A percentile compares a stretch with the other conserved stretches of the same genome.
Evolutionary conservation across 805 yeast genomes (phyloP).

Genomic region (Middelhovenomyces tepae): DNA sequence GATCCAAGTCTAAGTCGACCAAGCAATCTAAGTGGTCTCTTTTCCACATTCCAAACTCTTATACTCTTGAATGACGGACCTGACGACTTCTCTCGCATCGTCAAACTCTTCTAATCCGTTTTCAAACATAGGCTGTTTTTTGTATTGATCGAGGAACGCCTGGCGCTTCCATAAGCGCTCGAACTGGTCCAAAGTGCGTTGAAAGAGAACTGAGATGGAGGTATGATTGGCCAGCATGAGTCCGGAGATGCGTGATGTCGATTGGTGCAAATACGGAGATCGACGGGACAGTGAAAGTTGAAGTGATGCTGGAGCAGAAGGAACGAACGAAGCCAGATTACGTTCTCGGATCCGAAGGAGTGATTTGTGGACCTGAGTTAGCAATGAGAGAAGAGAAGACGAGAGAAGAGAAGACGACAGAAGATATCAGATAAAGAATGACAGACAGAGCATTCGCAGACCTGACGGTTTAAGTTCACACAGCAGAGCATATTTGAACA

Average conservation of each 20-base stretch:
- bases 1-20: too few species aligned
- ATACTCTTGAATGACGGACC: conserved; percentile 69
- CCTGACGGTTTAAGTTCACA: too few species aligned
- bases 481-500: too few species aligned
- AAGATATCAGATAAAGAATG: too few species aligned
- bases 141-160: conserved; percentile 78
- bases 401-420: too few species aligned
- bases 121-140: conserved; percentile 35
- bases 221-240: conserved; percentile 79
- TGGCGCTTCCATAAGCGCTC: conserved; percentile 70
- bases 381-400: too few species aligned
- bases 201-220: conserved; percentile 56
- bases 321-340: conserved; percentile 57
- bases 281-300: conserved; percentile 70
- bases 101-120: conserved; percentile 62
- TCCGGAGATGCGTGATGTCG: conserved; percentile 55
- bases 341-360: conserved; percentile 34
- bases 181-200: conserved; percentile 62
- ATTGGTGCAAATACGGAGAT: conserved; percentile 47
- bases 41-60: conserved; percentile 33
- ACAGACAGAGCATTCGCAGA: too few species aligned
- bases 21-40: not conserved
- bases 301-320: conserved; percentile 75
- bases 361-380: conserved; percentile 42
- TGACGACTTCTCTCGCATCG: conserved; percentile 62